A percentile compares a stretch with the other conserved stretches of the same genome.
Conservation (phyloP, 2,329 filamentous ascomycete species). For the Orbilia ellipsospora region DNA sequence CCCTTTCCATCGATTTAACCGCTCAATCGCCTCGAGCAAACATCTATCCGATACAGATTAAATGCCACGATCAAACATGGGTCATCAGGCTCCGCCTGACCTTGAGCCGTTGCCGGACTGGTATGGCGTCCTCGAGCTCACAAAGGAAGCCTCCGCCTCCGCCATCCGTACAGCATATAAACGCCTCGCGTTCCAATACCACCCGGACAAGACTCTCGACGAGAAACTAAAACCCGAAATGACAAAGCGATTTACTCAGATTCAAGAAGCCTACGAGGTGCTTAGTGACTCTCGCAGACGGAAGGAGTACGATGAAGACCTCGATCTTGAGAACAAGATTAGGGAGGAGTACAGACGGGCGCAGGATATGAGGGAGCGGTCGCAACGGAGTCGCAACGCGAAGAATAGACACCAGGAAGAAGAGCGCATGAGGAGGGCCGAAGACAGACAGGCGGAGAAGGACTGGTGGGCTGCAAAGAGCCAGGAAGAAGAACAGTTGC, state of each 20-base stretch:
- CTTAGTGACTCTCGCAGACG: conserved; percentile 81
- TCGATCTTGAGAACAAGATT: conserved; percentile 60
- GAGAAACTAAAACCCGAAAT: conserved; percentile 79
- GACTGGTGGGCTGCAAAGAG: conserved; percentile 39
- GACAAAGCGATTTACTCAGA: conserved; percentile 87
- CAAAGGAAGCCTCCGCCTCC: conserved; percentile 75
- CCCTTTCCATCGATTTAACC: not conserved
- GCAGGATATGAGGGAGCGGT: conserved; percentile 36
- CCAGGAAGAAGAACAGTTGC: conserved; percentile 41
- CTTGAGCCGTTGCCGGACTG: conserved; percentile 69
- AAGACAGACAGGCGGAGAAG: conserved; percentile 40
- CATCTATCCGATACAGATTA: not conserved
- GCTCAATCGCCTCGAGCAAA: conserved; percentile 2
- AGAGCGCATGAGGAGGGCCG: conserved; percentile 27
- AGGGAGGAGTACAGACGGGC: conserved; percentile 37
- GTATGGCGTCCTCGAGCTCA: conserved; percentile 79
- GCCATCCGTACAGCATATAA: conserved; percentile 83
- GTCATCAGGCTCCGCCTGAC: conserved; percentile 36
- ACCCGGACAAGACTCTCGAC: conserved; percentile 90
- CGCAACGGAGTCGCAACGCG: conserved; percentile 37
- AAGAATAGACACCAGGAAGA: conserved; percentile 39
- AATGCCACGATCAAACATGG: conserved; percentile 50
- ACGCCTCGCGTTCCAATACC: conserved; percentile 86
- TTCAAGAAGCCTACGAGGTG: conserved; percentile 92
- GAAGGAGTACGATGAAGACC: conserved; percentile 79